phyloP scores from a whole-genome alignment of 78 protist genomes.

The Salpingoeca rosetta region DNA sequence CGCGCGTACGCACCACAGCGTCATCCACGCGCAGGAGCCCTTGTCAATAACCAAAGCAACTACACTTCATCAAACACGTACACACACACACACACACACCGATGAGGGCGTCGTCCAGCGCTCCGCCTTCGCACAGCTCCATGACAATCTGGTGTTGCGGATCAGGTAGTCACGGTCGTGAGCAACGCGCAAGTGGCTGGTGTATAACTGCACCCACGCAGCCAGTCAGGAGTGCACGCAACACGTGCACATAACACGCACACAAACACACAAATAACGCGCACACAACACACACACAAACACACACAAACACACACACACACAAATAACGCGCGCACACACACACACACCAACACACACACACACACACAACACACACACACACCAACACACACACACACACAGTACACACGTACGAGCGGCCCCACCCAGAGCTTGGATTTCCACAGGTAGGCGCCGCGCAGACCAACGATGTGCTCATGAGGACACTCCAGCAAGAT shows the following conservation, averaged over 20 bases:
- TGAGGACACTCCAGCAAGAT: slow-evolving; percentile 48
- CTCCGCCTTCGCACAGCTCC: slow-evolving; percentile 83
- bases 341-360: background rate
- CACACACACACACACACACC: slow-evolving; percentile 26
- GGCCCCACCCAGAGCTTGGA: slow-evolving; percentile 54
- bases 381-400: background rate
- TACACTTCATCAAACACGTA: too few relatives aligned
- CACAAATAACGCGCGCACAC: background rate
- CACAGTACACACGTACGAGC: background rate
- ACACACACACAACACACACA: background rate
- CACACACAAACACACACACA: background rate
- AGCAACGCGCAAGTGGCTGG: background rate
- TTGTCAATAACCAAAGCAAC: too few relatives aligned
- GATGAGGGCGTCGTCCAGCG: slow-evolving; percentile 47
- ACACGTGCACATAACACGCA: background rate
- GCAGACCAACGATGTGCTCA: slow-evolving; percentile 40
- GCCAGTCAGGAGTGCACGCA: background rate
- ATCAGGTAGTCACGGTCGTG: background rate
- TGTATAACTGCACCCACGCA: too few relatives aligned
- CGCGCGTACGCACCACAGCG: background rate
- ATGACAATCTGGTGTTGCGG: slow-evolving; percentile 45
- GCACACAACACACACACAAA: too few relatives aligned
- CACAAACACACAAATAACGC: background rate
- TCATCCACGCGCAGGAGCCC: background rate
- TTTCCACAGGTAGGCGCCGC: slow-evolving; percentile 48